Conservation (phyloP, 257 asterid genomes). For the Scutellaria galericulata region DNA sequence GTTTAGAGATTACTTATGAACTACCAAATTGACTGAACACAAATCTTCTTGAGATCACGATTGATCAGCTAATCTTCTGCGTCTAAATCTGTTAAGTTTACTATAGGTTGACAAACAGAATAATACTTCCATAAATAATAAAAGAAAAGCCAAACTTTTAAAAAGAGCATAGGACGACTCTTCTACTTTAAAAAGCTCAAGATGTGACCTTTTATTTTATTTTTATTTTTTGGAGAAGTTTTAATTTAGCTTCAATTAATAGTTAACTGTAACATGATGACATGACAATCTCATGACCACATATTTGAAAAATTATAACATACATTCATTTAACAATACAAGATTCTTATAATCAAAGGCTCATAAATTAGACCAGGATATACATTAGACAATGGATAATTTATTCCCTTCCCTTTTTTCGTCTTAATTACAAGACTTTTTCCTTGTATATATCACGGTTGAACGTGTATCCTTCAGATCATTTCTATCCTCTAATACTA, state of each 20-base stretch:
- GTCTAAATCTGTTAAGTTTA: slow-evolving; percentile 14
- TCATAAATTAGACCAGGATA: not conserved
- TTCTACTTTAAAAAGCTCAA: slow-evolving; percentile 16
- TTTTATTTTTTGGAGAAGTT: not conserved
- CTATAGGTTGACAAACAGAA: not conserved
- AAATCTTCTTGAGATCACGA: not conserved
- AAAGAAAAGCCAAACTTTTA: not conserved
- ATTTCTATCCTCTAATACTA: slow-evolving; percentile 12
- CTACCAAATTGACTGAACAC: slow-evolving; percentile 4
- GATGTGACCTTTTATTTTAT: not conserved
- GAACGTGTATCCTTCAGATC: not conserved
- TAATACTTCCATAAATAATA: not conserved
- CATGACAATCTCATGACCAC: not conserved
- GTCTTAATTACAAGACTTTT: not conserved
- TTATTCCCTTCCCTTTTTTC: not conserved
- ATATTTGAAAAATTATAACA: not conserved
- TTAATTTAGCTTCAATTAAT: not conserved
- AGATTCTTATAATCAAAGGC: slow-evolving; percentile 10
- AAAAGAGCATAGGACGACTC: not conserved
- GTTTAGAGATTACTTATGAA: slow-evolving; percentile 10
- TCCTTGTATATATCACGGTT: not conserved
- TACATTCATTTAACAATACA: not conserved
- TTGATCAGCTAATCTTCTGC: not conserved
- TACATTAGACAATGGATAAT: slow-evolving; percentile 6
- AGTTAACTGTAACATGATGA: not conserved